Base-by-base conservation (phyloP, 192 early-diverging fungal species). In the Coemansia sp. region DNA sequence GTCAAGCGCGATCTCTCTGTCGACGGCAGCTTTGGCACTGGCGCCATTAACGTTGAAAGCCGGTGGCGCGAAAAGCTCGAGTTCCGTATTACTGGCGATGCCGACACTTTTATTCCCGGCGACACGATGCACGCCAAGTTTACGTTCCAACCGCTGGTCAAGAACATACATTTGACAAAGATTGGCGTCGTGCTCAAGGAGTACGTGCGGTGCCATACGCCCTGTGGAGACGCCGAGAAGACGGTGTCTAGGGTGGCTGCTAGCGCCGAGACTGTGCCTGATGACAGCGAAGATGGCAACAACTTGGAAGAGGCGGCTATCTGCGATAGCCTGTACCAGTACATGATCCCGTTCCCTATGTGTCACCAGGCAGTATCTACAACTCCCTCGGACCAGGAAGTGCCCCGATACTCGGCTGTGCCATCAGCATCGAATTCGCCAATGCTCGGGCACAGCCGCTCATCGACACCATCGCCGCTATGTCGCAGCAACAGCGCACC, bases 61-160 rank as follows among this genome's bases (percentile, higher is more conserved):
- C 65, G 77, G 63, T 84, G 82, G 82, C 77, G 75, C 46, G 71
- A 72, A 9, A 79, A 76, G 68, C 78, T 84, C 49, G 82, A 84
- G 33, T 79, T 84, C 40, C 65, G 70, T 51, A 77, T 84, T 22
- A 34, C 54, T 0, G 36, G 75, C 0, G 67, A 79, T 22, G 82
- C 77, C 7, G 82, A 79, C 57, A 77, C 77, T n/a, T 84, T 76
- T 22, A 76, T 55, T 47, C 77, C 77, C 10, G 82, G 82, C 46
- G 77, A 84, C 49, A 27, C 16, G 16, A 70, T 84, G 72, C 36
- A 29, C 12, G 77, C 75, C 10, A 68, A 49, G 4, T 74, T 79
- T 55, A 72, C 68, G 1, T 84, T 84, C 66, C 82, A 84, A 70
- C 82, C 82, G 43, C 71, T 79, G 54, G 82, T 77, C 68, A 84